Evolutionary conservation across 257 asterid genomes (phyloP).

Genomic region (Nicotiana obtusifolia): DNA sequence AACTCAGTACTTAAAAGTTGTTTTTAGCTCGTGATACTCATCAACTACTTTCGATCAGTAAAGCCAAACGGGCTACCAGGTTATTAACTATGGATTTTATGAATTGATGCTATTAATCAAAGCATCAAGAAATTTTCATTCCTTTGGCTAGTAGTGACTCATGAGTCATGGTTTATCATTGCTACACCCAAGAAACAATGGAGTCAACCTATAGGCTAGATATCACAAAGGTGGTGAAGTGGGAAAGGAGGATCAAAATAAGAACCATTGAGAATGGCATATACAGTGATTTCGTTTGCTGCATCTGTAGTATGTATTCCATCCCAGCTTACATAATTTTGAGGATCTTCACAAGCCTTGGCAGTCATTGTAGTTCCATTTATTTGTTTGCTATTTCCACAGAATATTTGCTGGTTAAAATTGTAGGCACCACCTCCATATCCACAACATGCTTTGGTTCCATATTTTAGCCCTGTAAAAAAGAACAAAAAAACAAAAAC

Average conservation of each 20-base stretch:
- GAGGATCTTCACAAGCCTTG: conserved; percentile 53
- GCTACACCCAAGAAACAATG: neutral
- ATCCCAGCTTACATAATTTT: conserved; percentile 68
- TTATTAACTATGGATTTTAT: no score
- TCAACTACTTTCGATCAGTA: no score
- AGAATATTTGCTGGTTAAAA: conserved; percentile 37
- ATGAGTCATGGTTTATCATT: neutral
- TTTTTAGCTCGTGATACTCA: no score
- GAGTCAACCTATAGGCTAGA: conserved; percentile 36
- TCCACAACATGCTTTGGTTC: conserved; percentile 80
- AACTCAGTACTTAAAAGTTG: no score
- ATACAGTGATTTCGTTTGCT: conserved; percentile 58
- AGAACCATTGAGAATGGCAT: conserved; percentile 51
- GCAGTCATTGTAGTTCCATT: conserved; percentile 40
- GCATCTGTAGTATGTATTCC: conserved; percentile 81
- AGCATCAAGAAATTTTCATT: neutral
- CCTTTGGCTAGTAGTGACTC: neutral
- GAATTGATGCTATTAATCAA: neutral
- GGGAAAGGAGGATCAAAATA: conserved; percentile 47
- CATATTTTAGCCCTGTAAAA: conserved; percentile 52
- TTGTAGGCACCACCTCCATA: conserved; percentile 66
- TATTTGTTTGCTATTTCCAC: conserved; percentile 43
- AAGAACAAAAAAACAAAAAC: neutral
- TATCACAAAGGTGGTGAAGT: conserved; percentile 39
- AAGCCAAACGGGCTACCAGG: no score